phyloP scores from a whole-genome alignment of 2,329 filamentous ascomycete genomes.

The Penicillium sp. region DNA sequence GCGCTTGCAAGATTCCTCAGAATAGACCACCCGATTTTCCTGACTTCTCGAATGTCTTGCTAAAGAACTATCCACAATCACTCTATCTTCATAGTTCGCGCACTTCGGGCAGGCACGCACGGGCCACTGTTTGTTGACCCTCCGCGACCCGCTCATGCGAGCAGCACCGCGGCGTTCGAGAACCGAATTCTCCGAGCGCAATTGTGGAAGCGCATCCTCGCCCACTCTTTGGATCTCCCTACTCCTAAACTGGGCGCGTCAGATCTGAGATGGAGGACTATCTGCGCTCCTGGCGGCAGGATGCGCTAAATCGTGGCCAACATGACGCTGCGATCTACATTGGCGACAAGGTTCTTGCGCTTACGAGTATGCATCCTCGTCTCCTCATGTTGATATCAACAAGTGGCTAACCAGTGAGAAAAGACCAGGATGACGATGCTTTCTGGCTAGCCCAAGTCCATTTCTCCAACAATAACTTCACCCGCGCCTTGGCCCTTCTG shows the following conservation, averaged over 20 bases:
- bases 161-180: constrained; percentile 10
- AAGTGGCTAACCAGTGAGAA: constrained; percentile 8
- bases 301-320: constrained; percentile 93
- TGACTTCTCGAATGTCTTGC: too few relatives aligned
- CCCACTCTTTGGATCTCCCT: neutral
- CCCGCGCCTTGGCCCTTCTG: constrained; percentile 83
- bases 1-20: neutral
- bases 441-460: constrained; percentile 99
- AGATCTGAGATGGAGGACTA: constrained; percentile 76
- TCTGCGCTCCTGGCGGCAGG: constrained; percentile 90
- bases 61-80: too few relatives aligned
- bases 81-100: neutral
- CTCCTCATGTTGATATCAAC: neutral
- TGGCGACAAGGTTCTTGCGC: constrained; percentile 90
- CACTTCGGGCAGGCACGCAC: constrained; percentile 10
- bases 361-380: constrained; percentile 67
- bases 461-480: constrained; percentile 94
- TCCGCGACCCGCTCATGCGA: constrained; percentile 21
- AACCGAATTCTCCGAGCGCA: constrained; percentile 12
- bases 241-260: neutral
- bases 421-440: constrained; percentile 90
- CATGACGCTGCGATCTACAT: constrained; percentile 97
- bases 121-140: constrained; percentile 25
- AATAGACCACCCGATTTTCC: neutral
- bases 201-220: neutral